phyloP scores from a whole-genome alignment of 768 basidiomycete species.

The Mycena belliarum region DNA sequence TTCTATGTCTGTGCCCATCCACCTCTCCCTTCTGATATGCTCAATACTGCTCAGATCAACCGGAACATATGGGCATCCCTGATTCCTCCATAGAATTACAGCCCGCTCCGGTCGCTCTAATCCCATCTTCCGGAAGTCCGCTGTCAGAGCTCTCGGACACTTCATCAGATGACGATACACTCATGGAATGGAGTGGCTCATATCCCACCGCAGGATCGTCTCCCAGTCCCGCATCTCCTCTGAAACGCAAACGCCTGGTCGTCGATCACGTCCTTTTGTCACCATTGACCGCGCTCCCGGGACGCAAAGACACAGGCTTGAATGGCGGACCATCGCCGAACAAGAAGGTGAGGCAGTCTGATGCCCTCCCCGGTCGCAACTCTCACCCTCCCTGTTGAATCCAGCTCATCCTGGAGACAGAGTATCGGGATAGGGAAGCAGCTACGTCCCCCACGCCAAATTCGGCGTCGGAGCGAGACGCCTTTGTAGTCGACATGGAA shows the following conservation, averaged over 20 bases:
- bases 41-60: too few species aligned
- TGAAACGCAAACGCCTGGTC: background rate
- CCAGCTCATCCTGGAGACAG: background rate
- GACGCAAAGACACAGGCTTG: background rate
- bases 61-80: too few species aligned
- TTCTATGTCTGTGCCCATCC: too few species aligned
- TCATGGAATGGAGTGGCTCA: background rate
- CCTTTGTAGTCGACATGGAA: background rate
- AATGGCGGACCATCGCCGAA: background rate
- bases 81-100: too few species aligned
- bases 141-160: background rate
- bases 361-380: background rate
- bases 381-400: background rate
- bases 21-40: too few species aligned
- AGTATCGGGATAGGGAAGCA: background rate
- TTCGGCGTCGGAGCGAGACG: background rate
- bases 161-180: background rate
- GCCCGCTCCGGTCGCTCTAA: too few species aligned
- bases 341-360: background rate
- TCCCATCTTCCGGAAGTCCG: too few species aligned
- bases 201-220: background rate
- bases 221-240: background rate
- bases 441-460: background rate
- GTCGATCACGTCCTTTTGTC: background rate
- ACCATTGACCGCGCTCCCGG: background rate